Evolutionary conservation across 164 flowering plant genomes (phyloP).

Genomic region (Saururus chinensis): DNA sequence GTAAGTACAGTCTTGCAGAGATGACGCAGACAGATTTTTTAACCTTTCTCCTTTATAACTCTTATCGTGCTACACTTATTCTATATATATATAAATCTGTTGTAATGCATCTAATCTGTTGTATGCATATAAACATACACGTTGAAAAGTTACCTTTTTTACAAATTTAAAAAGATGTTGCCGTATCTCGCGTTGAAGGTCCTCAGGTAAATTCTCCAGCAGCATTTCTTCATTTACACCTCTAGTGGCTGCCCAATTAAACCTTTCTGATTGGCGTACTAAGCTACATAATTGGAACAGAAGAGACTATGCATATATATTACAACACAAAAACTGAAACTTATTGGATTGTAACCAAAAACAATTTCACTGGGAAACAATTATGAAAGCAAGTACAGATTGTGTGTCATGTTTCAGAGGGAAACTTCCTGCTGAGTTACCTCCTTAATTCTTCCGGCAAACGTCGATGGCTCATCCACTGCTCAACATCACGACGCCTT

Average conservation of each 20-base stretch:
- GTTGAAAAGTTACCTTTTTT: constrained; percentile 34
- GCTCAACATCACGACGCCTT: constrained; percentile 25
- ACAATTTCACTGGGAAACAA: too few relatives aligned
- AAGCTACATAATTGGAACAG: constrained; percentile 22
- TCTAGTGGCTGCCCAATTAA: constrained; percentile 72
- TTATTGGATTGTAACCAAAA: too few relatives aligned
- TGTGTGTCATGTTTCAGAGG: background rate
- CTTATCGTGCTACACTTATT: background rate
- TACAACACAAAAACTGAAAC: too few relatives aligned
- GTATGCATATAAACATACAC: background rate
- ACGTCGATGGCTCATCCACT: constrained; percentile 27
- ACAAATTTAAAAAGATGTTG: constrained; percentile 70
- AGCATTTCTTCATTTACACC: constrained; percentile 74
- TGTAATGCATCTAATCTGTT: background rate
- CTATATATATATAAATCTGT: too few relatives aligned
- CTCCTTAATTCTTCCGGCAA: constrained; percentile 20
- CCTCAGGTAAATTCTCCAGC: constrained; percentile 67
- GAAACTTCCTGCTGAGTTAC: constrained; percentile 2
- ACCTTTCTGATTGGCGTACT: constrained; percentile 65
- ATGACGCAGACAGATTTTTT: too few relatives aligned
- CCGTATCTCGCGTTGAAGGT: constrained; percentile 79
- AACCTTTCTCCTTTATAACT: too few relatives aligned
- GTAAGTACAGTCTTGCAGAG: too few relatives aligned
- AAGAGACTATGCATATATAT: background rate
- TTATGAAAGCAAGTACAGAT: too few relatives aligned